phyloP scores from a whole-genome alignment of 208 protist genomes.

The Leishmania turanica region DNA sequence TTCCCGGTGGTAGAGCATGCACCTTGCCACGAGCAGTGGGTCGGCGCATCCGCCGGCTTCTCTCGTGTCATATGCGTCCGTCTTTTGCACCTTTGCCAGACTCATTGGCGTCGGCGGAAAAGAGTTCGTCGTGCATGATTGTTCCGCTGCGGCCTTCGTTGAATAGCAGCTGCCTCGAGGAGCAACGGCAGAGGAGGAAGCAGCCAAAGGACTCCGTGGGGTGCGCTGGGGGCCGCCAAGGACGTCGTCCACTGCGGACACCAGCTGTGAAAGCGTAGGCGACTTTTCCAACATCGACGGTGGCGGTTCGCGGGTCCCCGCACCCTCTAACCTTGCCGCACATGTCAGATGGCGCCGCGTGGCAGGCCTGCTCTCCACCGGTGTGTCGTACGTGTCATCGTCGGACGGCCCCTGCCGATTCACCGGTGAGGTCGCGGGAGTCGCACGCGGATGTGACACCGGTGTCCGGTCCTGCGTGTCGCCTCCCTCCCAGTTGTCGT shows the following conservation, averaged over 20 bases:
- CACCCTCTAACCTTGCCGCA: background rate
- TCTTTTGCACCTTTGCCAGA: background rate
- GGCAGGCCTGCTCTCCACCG: background rate
- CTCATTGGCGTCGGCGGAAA: background rate
- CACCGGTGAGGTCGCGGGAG: no score
- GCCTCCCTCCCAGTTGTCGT: background rate
- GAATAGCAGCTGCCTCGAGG: background rate
- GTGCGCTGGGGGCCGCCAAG: slow-evolving; percentile 5
- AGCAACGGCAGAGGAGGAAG: background rate
- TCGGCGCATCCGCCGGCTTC: background rate
- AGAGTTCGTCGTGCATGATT: background rate
- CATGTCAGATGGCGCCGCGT: background rate
- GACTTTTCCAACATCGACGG: background rate
- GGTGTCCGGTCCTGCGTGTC: background rate
- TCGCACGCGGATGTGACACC: background rate
- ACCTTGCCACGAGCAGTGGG: background rate
- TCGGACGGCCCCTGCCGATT: background rate
- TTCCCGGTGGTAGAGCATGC: background rate
- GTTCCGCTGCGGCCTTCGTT: background rate
- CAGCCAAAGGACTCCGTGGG: background rate
- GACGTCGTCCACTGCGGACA: slow-evolving; percentile 19
- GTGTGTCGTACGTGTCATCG: background rate
- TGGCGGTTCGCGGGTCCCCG: background rate
- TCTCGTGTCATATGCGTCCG: slow-evolving; percentile 4
- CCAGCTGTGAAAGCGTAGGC: slow-evolving; percentile 25